Evolutionary conservation across 768 basidiomycete species (phyloP), one percentile per base, ranked within the genome.

Genomic region (Mycena filopes): DNA sequence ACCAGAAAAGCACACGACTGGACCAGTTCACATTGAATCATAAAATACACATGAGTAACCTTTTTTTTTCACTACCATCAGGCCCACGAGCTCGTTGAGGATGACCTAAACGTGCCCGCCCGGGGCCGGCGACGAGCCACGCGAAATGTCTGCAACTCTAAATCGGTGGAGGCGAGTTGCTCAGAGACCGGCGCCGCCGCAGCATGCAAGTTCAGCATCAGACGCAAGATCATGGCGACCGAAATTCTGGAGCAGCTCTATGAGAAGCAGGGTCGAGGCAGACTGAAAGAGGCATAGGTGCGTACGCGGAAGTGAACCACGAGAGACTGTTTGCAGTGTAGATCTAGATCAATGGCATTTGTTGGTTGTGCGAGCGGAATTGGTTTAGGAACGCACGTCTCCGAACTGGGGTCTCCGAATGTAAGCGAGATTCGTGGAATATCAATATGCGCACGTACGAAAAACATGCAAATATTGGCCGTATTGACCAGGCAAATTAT

Each of bases 221-320:
- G 18, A 13, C 55, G 55, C 7, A n/a, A 31, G 0, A 56, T 56
- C 55, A 56, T 56, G 26, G 43, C 42, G 16, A 45, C 55, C 6
- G 55, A 57, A 29, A 57, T 47, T 21, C 55, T 57, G 21, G 41
- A 55, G 4, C 26, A 2, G 29, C 3, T n/a, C 7, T 43, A 16
- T 20, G 41, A 12, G 40, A 29, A 40, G 25, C 26, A 2, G 6
- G 20, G n/a, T n/a, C n/a, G n/a, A n/a, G n/a, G n/a, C n/a, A 43
- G 16, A 23, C 5, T 36, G n/a, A 47, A 38, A 38, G 5, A 23
- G 25, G n/a, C n/a, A 36, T 13, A 28, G 23, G 5, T 10, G 33
- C 55, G 28, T 36, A 57, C 55, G 45, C 42, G 4, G 55, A 46
- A 2, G 55, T 57, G 55, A 57, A 46, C 55, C 55, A 57, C 31